Base-by-base conservation (phyloP, 2,329 filamentous ascomycete genomes). In the Esteya vermicola region DNA sequence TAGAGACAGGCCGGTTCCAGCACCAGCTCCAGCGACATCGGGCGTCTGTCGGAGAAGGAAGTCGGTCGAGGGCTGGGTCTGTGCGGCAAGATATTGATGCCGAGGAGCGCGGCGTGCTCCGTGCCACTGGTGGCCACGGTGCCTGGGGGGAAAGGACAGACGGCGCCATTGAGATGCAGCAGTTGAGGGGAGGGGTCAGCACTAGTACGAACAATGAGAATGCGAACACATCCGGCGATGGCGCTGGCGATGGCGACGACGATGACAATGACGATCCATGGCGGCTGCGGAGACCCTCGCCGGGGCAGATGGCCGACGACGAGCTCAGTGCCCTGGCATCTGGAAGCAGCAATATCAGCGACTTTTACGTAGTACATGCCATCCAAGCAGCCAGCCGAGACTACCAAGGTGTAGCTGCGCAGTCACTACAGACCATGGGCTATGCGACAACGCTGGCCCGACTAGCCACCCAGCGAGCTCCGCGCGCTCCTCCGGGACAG, bases 281-380 rank as follows among this genome's bases (percentile, higher is more conserved):
- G 28, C 43, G 48, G 9, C 16, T 50, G 31, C 52, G 53, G 28
- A 45, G 52, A 26, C 45, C 50, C 27, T 40, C 50, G 32, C 45
- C 55, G 19, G 41, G 47, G 14, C 42, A 33, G 34, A 53, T 56
- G 4, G 57, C 56, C 25, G 58, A 59, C 3, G 58, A 63, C 38
- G 49, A 69, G 25, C 52, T 58, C 30, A 68, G 75, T 44, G 56
- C 68, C 3, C 55, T 76, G 52, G 60, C 57, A 39, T 75, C 72
- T 9, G 72, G n/a, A n/a, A n/a, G 72, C 9, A 72, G 71, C 50
- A 72, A 63, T 14, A 51, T 73, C 6, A 63, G 63, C 41, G 67
- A 70, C 41, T 72, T 73, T 43, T 64, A 74, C 46, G 56, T 75
- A 21, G 47, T 70, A 6, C 61, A 68, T 38, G 64, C 69, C 2